Conservation (phyloP, 495 filamentous ascomycete genomes). For the Bacidia rubella region DNA sequence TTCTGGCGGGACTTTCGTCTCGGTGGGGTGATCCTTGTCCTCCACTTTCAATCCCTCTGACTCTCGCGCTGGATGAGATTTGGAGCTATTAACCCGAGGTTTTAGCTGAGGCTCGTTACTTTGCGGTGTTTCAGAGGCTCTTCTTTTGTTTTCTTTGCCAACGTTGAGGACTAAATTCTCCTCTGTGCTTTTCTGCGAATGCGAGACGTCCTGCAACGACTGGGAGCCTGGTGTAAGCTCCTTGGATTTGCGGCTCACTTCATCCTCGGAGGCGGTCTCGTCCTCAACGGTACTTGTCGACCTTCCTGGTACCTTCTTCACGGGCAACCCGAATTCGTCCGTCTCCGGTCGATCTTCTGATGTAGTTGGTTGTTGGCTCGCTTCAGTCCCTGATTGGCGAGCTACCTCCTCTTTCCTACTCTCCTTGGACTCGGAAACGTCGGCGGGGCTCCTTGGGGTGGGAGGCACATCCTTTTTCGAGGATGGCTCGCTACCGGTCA, state of each 20-base stretch:
- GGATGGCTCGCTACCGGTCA: constrained; percentile 9
- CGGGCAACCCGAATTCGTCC: constrained; percentile 27
- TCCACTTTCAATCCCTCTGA: no score
- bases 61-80: no score
- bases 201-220: no score
- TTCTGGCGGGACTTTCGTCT: not conserved
- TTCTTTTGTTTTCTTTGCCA: no score
- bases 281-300: not conserved
- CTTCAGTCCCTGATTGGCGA: not conserved
- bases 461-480: constrained; percentile 11
- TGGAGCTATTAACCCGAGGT: no score
- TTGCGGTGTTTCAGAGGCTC: no score
- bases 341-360: constrained; percentile 10
- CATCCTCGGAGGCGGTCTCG: not conserved
- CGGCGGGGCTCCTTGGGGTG: not conserved
- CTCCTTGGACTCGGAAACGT: not conserved
- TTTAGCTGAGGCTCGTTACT: no score
- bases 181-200: no score
- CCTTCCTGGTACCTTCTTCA: constrained; percentile 13
- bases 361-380: not conserved
- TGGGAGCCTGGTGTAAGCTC: no score
- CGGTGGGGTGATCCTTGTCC: no score
- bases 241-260: not conserved
- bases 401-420: not conserved
- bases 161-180: no score